These are phyloP conservation scores for Staphylotrichum longicolle DNA, from an alignment of 495 filamentous ascomycete genomes.

Conservation along the genomic window DNA sequence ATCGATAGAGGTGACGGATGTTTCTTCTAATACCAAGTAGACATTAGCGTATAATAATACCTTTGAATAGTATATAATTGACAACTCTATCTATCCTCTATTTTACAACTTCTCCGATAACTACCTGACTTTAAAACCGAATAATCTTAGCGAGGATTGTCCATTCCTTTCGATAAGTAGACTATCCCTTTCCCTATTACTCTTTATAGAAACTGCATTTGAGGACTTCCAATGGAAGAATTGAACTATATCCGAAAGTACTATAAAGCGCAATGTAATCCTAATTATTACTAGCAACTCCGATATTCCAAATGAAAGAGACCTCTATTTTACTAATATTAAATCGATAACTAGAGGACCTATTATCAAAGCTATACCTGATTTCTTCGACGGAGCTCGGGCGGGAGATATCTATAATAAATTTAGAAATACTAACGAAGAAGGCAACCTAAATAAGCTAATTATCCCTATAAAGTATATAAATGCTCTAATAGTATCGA, in stretches of 20 bases:
- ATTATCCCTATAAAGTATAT: too few relatives aligned
- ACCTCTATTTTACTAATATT: slow-evolving; percentile 20
- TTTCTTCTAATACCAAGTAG: neutral
- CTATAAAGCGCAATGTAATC: slow-evolving; percentile 17
- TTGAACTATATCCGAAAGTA: neutral
- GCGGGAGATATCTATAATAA: slow-evolving; percentile 15
- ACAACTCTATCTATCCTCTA: slow-evolving; percentile 34
- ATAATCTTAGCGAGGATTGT: neutral
- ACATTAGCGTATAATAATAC: slow-evolving; percentile 30
- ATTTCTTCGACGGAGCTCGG: slow-evolving; percentile 38
- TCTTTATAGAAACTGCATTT: slow-evolving; percentile 9
- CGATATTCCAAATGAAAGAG: slow-evolving; percentile 13
- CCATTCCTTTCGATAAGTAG: neutral
- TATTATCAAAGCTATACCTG: slow-evolving; percentile 31
- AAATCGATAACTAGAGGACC: slow-evolving; percentile 10
- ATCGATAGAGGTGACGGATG: neutral
- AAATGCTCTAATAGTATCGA: neutral
- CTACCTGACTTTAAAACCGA: neutral
- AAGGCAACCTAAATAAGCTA: neutral
- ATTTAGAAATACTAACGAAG: too few relatives aligned
- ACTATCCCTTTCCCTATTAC: slow-evolving; percentile 20
- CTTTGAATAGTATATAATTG: slow-evolving; percentile 40
- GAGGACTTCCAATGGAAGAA: slow-evolving; percentile 1
- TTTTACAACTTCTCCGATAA: neutral
- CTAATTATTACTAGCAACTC: slow-evolving; percentile 17